A percentile compares a stretch with the other conserved stretches of the same genome.
These are phyloP conservation scores for Blastosporella zonata DNA, from an alignment of 1,284 basidiomycete species.

Conservation along the genomic window DNA sequence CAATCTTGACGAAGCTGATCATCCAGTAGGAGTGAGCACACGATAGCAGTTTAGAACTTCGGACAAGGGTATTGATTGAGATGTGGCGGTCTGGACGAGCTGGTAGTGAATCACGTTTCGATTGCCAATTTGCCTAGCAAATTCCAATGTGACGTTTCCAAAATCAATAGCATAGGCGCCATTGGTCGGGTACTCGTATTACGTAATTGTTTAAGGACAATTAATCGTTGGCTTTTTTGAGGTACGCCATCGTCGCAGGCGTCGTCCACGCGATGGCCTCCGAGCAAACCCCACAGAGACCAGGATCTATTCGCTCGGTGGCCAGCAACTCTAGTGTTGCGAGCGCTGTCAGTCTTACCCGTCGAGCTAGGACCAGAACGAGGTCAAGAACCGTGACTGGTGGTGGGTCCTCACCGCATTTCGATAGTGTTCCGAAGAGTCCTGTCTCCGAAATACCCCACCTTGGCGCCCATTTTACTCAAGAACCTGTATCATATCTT, in stretches of 20 bases:
- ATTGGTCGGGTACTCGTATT: too few relatives aligned
- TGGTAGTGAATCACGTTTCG: too few relatives aligned
- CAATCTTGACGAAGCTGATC: too few relatives aligned
- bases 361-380: slow-evolving; percentile 40
- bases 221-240: slow-evolving; percentile 17
- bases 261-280: slow-evolving; percentile 23
- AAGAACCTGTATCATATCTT: slow-evolving; percentile 8
- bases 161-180: too few relatives aligned
- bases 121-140: too few relatives aligned
- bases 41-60: too few relatives aligned
- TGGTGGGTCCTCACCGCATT: slow-evolving; percentile 25
- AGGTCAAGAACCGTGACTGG: slow-evolving; percentile 43
- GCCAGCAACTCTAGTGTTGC: slow-evolving; percentile 41
- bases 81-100: too few relatives aligned
- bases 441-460: slow-evolving; percentile 31
- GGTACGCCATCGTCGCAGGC: slow-evolving; percentile 1
- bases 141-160: too few relatives aligned
- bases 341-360: slow-evolving; percentile 39
- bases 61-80: too few relatives aligned
- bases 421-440: slow-evolving; percentile 22
- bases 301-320: slow-evolving; percentile 40
- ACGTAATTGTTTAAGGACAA: slow-evolving; percentile 13
- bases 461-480: slow-evolving; percentile 23
- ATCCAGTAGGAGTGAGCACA: too few relatives aligned
- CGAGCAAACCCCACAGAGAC: slow-evolving; percentile 25